Base-by-base conservation (phyloP, 2,329 filamentous ascomycete species). In the Fusarium decemcellulare region DNA sequence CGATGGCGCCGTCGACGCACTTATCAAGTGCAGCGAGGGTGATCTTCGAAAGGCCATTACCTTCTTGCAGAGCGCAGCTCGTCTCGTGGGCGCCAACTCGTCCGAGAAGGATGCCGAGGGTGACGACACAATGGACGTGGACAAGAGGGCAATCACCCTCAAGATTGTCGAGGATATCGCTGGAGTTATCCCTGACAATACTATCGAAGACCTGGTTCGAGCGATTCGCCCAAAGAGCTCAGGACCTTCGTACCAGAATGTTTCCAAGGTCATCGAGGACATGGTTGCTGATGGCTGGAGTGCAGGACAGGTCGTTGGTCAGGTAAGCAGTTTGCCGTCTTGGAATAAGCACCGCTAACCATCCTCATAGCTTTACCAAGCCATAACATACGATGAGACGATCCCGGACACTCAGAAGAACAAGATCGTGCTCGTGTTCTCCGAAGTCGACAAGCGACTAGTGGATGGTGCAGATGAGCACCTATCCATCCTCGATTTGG, bases 281-380 rank as follows among this genome's bases (percentile, higher is more conserved):
- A 90, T 99, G 85, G 91, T 98, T 48, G 95, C 95, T 0, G 96
- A 98, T 81, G 96, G 96, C 9, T 99, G 96, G 95, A 98, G 95
- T 78, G 96, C 95, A 27, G 90, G 91, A 8, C 96, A 98, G 81
- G 89, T 98, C 29, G 87, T 98, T 39, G 84, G 88, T 16, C 94
- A 97, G 86, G 91, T 92, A 82, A 80, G 83, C 30, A 23, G 6
- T 27, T 46, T 39, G 11, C 18, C 29, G 14, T 6, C 5, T 9
- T 6, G 53, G 7, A 27, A 55, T 10, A 8, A 46, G n/a, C 34
- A 4, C 29, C 42, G 9, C 59, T 72, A 52, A 75, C 53, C 48
- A 9, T 11, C n/a, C 16, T 16, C 8, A 32, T 30, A 93, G 90
- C 84, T 97, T 43, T 98, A 98, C 76, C 92, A 96, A 80, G 85